Conservation (phyloP, 2,329 filamentous ascomycete species). For the Ciborinia camelliae region DNA sequence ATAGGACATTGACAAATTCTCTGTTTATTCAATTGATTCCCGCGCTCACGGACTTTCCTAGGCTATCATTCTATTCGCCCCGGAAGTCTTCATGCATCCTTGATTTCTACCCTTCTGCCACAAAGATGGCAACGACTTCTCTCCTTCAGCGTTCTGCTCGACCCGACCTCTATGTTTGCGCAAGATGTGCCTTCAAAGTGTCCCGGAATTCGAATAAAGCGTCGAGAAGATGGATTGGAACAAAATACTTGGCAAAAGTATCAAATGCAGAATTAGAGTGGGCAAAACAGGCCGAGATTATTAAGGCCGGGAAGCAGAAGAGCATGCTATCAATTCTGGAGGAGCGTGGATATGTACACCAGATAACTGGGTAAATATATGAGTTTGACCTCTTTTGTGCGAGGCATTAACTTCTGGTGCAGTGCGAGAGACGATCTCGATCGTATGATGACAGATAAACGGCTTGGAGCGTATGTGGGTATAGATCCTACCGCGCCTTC, state of each 20-base stretch:
- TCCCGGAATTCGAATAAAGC: slow-evolving; percentile 18
- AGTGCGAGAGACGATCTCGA: slow-evolving; percentile 51
- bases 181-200: slow-evolving; percentile 33
- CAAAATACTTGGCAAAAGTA: slow-evolving; percentile 39
- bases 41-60: neutral
- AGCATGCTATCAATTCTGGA: slow-evolving; percentile 63
- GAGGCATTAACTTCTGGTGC: slow-evolving; percentile 22
- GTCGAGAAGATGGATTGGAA: slow-evolving; percentile 32
- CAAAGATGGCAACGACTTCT: slow-evolving; percentile 34
- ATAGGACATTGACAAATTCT: neutral
- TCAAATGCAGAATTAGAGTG: slow-evolving; percentile 43
- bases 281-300: slow-evolving; percentile 46
- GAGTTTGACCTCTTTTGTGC: neutral
- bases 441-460: slow-evolving; percentile 59
- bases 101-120: neutral
- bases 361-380: slow-evolving; percentile 63
- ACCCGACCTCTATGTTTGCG: slow-evolving; percentile 33
- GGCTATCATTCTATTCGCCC: neutral
- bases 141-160: slow-evolving; percentile 30
- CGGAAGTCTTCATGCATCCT: neutral
- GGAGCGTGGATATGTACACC: slow-evolving; percentile 70
- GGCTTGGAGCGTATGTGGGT: slow-evolving; percentile 74
- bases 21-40: neutral
- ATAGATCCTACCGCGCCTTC: slow-evolving; percentile 79
- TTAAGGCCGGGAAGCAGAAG: slow-evolving; percentile 48